Evolutionary conservation across 2,329 filamentous ascomycete genomes (phyloP).

Genomic region (Plectosphaerella sp.): DNA sequence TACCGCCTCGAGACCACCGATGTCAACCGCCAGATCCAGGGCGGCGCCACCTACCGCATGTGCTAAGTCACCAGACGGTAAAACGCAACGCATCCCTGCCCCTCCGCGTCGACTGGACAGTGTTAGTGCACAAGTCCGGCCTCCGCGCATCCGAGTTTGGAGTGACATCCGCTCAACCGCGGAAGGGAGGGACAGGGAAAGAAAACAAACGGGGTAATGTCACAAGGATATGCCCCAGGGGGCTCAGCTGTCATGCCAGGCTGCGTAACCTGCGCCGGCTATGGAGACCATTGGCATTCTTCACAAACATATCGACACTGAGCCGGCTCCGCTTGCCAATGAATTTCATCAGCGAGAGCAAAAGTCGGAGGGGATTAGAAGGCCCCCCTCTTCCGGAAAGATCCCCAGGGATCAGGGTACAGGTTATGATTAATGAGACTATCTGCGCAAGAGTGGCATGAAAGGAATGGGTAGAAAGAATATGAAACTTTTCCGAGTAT

Average conservation of each 20-base stretch:
- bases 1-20: slow-evolving; percentile 81
- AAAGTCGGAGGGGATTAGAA: not conserved
- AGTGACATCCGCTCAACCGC: not conserved
- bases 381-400: not conserved
- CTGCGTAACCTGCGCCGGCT: slow-evolving; percentile 16
- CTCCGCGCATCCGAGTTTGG: not conserved
- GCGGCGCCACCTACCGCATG: slow-evolving; percentile 76
- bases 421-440: slow-evolving; percentile 1
- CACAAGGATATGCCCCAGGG: too few species aligned
- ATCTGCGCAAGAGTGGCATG: too few species aligned
- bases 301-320: slow-evolving; percentile 1
- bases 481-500: not conserved
- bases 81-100: too few species aligned
- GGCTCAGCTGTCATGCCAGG: slow-evolving; percentile 8
- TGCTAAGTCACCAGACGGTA: slow-evolving; percentile 38
- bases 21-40: slow-evolving; percentile 61
- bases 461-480: too few species aligned
- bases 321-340: not conserved
- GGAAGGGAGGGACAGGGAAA: not conserved
- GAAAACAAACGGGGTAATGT: too few species aligned
- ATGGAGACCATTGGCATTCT: slow-evolving; percentile 3
- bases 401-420: not conserved
- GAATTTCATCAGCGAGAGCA: not conserved
- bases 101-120: not conserved
- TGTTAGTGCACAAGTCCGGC: not conserved